phyloP scores from a whole-genome alignment of 108 stramenopile species.

The Fistulifera solaris region DNA sequence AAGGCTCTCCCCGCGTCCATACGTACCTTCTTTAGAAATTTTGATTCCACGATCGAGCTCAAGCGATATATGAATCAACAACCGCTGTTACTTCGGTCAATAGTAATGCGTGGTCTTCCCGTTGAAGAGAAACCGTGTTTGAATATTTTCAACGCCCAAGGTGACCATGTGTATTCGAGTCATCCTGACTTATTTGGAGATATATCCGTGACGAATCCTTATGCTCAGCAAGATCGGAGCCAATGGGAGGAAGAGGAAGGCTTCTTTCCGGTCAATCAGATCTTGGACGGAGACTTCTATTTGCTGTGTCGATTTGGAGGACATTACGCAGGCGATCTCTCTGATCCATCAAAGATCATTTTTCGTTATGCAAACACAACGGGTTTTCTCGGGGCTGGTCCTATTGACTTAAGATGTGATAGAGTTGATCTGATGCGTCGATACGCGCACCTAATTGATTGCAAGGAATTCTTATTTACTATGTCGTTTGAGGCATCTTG shows the following conservation, averaged over 20 bases:
- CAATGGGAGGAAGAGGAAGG: slow-evolving; percentile 76
- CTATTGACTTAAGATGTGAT: slow-evolving; percentile 35
- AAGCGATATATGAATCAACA: slow-evolving; percentile 50
- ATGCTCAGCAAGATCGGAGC: neutral
- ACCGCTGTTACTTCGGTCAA: slow-evolving; percentile 54
- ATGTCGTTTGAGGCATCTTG: slow-evolving; percentile 54
- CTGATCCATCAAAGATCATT: slow-evolving; percentile 63
- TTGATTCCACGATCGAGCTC: slow-evolving; percentile 40
- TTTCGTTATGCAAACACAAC: slow-evolving; percentile 81
- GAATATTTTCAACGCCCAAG: slow-evolving; percentile 67
- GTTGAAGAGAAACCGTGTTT: slow-evolving; percentile 85
- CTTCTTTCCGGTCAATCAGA: slow-evolving; percentile 31
- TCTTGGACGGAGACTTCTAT: slow-evolving; percentile 74
- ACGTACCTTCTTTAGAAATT: slow-evolving; percentile 68
- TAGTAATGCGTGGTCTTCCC: slow-evolving; percentile 79
- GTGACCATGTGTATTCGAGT: slow-evolving; percentile 25
- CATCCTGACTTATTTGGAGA: slow-evolving; percentile 37
- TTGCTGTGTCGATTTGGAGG: slow-evolving; percentile 84
- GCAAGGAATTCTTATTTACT: slow-evolving; percentile 67
- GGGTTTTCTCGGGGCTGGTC: slow-evolving; percentile 46
- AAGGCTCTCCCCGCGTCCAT: slow-evolving; percentile 48
- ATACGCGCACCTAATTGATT: slow-evolving; percentile 61
- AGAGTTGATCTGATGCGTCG: slow-evolving; percentile 77
- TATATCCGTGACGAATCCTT: slow-evolving; percentile 11
- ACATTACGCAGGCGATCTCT: slow-evolving; percentile 49